Evolutionary conservation across 2,329 filamentous ascomycete genomes (phyloP).

Genomic region (Cryphonectria radicalis): DNA sequence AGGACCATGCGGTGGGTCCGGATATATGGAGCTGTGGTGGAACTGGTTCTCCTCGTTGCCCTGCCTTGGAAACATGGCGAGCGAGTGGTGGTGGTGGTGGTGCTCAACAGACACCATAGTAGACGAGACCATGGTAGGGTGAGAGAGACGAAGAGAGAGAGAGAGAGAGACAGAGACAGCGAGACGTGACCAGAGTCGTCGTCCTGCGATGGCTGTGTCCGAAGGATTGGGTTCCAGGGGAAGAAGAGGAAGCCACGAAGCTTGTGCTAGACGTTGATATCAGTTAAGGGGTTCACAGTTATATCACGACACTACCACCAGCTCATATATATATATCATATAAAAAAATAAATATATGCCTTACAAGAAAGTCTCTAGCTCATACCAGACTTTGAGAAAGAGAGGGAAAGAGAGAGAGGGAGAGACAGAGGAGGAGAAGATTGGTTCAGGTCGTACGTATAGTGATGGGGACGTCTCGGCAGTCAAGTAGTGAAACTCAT

Average conservation of each 20-base stretch:
- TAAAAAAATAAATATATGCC: not conserved
- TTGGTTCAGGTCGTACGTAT: not conserved
- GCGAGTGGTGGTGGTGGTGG: constrained; percentile 24
- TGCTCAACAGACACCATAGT: constrained; percentile 34
- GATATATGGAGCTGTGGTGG: constrained; percentile 49
- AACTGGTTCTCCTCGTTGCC: constrained; percentile 41
- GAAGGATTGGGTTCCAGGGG: not conserved
- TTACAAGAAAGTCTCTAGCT: constrained; percentile 26
- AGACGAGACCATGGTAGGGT: not conserved
- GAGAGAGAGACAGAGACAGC: not conserved
- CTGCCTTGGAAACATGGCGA: constrained; percentile 37
- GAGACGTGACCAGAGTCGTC: not conserved
- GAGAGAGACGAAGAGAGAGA: too few relatives aligned
- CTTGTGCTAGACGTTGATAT: constrained; percentile 18
- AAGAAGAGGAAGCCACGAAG: constrained; percentile 12
- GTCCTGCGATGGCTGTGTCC: not conserved
- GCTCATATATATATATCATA: not conserved
- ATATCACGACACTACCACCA: not conserved
- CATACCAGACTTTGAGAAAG: constrained; percentile 21
- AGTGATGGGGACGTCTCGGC: not conserved
- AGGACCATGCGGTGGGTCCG: constrained; percentile 48
- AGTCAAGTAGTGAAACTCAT: constrained; percentile 6
- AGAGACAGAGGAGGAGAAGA: not conserved
- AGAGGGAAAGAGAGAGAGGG: not conserved
- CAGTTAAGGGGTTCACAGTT: constrained; percentile 18